These are phyloP conservation scores for Pythium pyrilobum DNA, from an alignment of 352 stramenopile genomes.

Conservation along the genomic window DNA sequence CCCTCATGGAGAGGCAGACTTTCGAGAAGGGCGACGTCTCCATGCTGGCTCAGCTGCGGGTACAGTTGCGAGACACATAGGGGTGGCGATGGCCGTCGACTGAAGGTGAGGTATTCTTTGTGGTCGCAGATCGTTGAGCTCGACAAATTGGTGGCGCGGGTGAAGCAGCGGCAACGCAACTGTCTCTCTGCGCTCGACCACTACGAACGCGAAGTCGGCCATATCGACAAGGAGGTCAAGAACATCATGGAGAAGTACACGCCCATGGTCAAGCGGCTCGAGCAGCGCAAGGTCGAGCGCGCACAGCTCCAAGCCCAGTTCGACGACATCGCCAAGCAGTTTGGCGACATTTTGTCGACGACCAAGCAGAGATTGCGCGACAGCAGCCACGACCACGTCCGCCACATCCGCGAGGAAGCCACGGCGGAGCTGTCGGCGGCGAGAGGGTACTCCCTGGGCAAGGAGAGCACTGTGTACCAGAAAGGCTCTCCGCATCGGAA, in stretches of 20 bases:
- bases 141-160: constrained; percentile 63
- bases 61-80: constrained; percentile 22
- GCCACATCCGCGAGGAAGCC: constrained; percentile 58
- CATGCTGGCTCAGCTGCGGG: constrained; percentile 66
- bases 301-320: constrained; percentile 38
- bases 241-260: constrained; percentile 64
- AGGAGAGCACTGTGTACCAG: constrained; percentile 63
- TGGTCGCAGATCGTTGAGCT: constrained; percentile 54
- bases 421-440: constrained; percentile 36
- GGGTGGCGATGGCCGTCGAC: too few relatives aligned
- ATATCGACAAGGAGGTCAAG: constrained; percentile 56
- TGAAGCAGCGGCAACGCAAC: constrained; percentile 60
- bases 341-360: constrained; percentile 56
- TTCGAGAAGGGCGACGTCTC: constrained; percentile 65
- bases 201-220: constrained; percentile 50
- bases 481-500: constrained; percentile 18
- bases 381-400: constrained; percentile 52
- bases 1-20: constrained; percentile 66
- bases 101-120: too few relatives aligned
- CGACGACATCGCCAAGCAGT: constrained; percentile 41
- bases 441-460: constrained; percentile 49
- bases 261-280: constrained; percentile 53
- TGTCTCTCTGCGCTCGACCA: constrained; percentile 42
- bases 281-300: constrained; percentile 44
- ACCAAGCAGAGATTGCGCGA: constrained; percentile 53